Conservation (phyloP, 495 filamentous ascomycete species). For the Talaromyces trachyspermus region DNA sequence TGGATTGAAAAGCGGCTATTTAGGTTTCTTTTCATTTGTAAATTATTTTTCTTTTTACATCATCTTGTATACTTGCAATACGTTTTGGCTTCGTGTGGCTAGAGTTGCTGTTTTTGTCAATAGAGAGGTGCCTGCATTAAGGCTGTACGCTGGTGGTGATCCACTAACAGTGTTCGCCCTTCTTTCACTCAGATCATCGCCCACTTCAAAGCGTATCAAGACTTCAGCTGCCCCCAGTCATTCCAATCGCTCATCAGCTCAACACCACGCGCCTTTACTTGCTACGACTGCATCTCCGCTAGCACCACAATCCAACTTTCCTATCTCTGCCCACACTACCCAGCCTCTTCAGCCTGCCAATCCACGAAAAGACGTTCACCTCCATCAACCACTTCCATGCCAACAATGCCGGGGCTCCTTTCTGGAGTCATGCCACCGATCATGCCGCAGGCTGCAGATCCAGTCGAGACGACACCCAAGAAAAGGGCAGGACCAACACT, state of each 20-base stretch:
- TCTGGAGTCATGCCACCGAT: slow-evolving; percentile 24
- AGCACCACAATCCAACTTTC: slow-evolving; percentile 9
- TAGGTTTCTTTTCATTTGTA: too few relatives aligned
- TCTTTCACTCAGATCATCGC: slow-evolving; percentile 26
- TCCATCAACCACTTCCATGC: slow-evolving; percentile 19
- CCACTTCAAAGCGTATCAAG: slow-evolving; percentile 39
- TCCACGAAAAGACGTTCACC: slow-evolving; percentile 40
- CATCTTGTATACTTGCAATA: background rate
- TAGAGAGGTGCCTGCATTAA: too few relatives aligned
- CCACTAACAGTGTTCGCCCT: background rate
- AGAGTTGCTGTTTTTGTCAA: background rate
- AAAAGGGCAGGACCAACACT: slow-evolving; percentile 96
- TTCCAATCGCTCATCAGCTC: slow-evolving; percentile 33
- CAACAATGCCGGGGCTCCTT: slow-evolving; percentile 13
- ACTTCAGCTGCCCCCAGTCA: slow-evolving; percentile 30
- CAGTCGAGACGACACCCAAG: slow-evolving; percentile 50
- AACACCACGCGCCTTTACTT: slow-evolving; percentile 24
- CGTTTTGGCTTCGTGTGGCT: background rate
- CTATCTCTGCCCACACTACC: background rate
- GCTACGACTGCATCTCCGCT: slow-evolving; percentile 20
- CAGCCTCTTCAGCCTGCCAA: slow-evolving; percentile 19
- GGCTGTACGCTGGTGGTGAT: background rate
- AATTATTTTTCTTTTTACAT: slow-evolving; percentile 6
- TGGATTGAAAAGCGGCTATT: too few relatives aligned
- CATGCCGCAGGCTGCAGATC: too few relatives aligned